A percentile compares a stretch with the other conserved stretches of the same genome.
These are phyloP conservation scores for Wickerhamiella kurtzmanii DNA, from an alignment of 805 yeast genomes.

Conservation along the genomic window DNA sequence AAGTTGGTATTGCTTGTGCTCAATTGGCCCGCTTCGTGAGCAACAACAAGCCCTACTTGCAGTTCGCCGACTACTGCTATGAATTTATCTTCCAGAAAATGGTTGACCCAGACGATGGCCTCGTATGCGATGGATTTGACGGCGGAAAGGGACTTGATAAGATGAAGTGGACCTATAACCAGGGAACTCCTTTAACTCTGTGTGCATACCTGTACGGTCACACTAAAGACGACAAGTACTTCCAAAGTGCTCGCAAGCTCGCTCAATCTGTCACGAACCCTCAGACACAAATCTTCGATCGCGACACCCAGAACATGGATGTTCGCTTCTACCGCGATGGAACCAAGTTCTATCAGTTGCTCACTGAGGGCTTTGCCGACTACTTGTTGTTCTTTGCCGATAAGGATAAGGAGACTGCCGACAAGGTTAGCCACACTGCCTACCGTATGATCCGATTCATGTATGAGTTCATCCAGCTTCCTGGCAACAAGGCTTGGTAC, in stretches of 20 bases:
- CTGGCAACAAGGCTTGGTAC: slow-evolving; percentile 41
- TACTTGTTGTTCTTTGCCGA: slow-evolving; percentile 39
- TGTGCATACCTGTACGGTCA: slow-evolving; percentile 36
- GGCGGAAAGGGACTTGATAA: slow-evolving; percentile 32
- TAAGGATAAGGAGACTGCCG: slow-evolving; percentile 25
- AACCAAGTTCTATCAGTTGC: slow-evolving; percentile 47
- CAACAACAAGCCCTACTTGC: slow-evolving; percentile 33
- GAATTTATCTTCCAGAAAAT: slow-evolving; percentile 43
- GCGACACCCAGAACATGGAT: slow-evolving; percentile 40
- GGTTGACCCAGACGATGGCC: slow-evolving; percentile 40
- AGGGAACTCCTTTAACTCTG: slow-evolving; percentile 51
- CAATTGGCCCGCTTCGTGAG: slow-evolving; percentile 38
- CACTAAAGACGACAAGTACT: slow-evolving; percentile 42
- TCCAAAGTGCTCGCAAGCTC: slow-evolving; percentile 22
- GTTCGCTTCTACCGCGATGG: slow-evolving; percentile 53
- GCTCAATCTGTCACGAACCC: slow-evolving; percentile 49
- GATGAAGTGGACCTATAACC: slow-evolving; percentile 53
- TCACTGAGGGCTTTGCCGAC: slow-evolving; percentile 57
- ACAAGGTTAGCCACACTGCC: slow-evolving; percentile 30
- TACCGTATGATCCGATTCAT: slow-evolving; percentile 44
- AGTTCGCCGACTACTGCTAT: slow-evolving; percentile 46
- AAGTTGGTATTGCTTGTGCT: slow-evolving; percentile 48
- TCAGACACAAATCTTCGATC: slow-evolving; percentile 43
- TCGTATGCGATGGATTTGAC: slow-evolving; percentile 50
- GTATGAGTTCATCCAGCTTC: slow-evolving; percentile 43